Percentiles rank a stretch among this genome's conserved stretches.
Conservation (phyloP, 176 grass and related monocot species). For the Saccharum officinarum region DNA sequence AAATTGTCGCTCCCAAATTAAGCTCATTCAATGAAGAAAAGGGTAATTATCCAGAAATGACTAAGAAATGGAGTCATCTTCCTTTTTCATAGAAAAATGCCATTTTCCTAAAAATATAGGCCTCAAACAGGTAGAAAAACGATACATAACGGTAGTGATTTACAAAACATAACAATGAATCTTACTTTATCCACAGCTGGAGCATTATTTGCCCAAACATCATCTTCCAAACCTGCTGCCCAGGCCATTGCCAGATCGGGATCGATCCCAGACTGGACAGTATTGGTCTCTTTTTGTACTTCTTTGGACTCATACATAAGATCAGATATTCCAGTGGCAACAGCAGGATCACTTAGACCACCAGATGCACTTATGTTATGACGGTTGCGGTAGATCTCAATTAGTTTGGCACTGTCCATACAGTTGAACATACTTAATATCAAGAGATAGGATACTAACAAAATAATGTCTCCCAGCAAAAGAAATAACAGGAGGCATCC, state of each 20-base stretch:
- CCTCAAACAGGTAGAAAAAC: not conserved
- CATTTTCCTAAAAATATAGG: not conserved
- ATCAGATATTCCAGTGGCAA: constrained; percentile 97
- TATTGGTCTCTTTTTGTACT: constrained; percentile 57
- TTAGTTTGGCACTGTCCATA: constrained; percentile 78
- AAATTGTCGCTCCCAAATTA: constrained; percentile 11
- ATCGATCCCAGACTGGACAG: constrained; percentile 68
- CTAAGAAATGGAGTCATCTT: constrained; percentile 19
- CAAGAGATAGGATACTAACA: not conserved
- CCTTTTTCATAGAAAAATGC: not conserved
- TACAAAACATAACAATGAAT: constrained; percentile 28
- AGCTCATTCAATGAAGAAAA: constrained; percentile 24
- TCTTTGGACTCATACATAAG: constrained; percentile 92
- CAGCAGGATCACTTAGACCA: constrained; percentile 91
- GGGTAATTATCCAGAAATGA: not conserved
- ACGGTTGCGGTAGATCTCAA: constrained; percentile 93
- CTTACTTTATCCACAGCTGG: constrained; percentile 92
- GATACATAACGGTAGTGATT: not conserved
- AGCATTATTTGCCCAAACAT: constrained; percentile 79
- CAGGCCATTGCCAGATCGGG: constrained; percentile 99
- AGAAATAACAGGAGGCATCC: constrained; percentile 12
- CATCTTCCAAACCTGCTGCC: constrained; percentile 96
- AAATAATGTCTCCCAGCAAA: constrained; percentile 7
- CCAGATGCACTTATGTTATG: constrained; percentile 91
- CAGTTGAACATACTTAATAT: constrained; percentile 28